Evolutionary conservation across 257 asterid species (phyloP).

Genomic region (Echites panduratus): DNA sequence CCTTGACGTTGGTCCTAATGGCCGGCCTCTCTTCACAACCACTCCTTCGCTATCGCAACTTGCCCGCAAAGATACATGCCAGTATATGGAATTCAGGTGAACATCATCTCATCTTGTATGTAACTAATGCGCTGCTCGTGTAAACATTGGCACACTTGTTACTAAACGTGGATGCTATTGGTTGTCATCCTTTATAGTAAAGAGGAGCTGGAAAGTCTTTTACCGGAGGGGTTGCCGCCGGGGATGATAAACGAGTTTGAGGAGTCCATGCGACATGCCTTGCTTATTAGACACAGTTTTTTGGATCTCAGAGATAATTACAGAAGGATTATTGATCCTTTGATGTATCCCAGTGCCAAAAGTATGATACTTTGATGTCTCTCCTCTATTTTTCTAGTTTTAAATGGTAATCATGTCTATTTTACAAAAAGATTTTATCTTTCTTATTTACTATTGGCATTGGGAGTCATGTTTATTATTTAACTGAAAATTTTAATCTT

Average conservation of each 20-base stretch:
- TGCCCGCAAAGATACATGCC: constrained; percentile 42
- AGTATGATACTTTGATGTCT: constrained; percentile 32
- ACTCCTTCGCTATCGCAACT: constrained; percentile 51
- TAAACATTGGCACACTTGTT: neutral
- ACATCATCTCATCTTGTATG: neutral
- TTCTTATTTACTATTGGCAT: neutral
- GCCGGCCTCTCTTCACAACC: constrained; percentile 69
- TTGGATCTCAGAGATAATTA: constrained; percentile 89
- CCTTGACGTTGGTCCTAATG: constrained; percentile 75
- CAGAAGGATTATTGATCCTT: constrained; percentile 70
- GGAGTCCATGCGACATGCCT: constrained; percentile 74
- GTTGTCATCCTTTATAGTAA: constrained; percentile 31
- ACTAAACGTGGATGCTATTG: constrained; percentile 6
- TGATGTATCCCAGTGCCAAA: constrained; percentile 38
- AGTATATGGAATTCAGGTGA: constrained; percentile 74
- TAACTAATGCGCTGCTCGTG: neutral
- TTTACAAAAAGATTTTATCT: neutral
- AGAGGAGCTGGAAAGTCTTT: constrained; percentile 53
- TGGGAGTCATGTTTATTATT: neutral
- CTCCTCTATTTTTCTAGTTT: neutral
- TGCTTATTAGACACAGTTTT: constrained; percentile 76
- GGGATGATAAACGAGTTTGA: constrained; percentile 94
- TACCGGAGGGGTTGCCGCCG: constrained; percentile 87
- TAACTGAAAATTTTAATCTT: neutral
- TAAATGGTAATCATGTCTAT: neutral